Evolutionary conservation across 1,284 basidiomycete species (phyloP), one percentile per base, ranked within the genome.

Genomic region (Irpex rosettiformis): DNA sequence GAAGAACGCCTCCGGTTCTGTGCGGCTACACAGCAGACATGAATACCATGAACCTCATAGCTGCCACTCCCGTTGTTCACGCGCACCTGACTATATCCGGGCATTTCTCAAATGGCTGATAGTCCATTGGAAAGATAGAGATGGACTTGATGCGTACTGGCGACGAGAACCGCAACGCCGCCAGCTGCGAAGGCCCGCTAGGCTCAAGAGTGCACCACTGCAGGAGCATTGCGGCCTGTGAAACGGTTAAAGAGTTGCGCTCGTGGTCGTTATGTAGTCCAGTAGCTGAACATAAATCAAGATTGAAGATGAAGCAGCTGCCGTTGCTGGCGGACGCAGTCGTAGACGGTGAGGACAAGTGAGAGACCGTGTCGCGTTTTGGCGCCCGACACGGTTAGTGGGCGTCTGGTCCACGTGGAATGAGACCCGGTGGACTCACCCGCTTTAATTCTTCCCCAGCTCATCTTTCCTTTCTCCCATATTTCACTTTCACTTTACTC

Each of bases 161-260:
- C 2, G 76, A 74, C 2, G 80, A 72, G 70, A 89, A 91, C 24
- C 87, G 79, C 37, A 90, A 74, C 3, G 88, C 86, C 52, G 86
- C 84, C 16, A 90, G 70, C 60, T 78, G 77, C 2, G 80, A 82
- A 1, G 79, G 73, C 5, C 81, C 82, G 42, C 81, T 72, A 0
- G 88, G 87, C 27, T 77, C 71, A 58, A 91, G 72, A n/a, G 79
- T 83, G 45, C 80, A 84, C 84, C 85, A 91, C 65, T 87, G 83
- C 62, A 91, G 72, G 22, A 89, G 74, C 62, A 78, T 75, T 75
- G 77, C 81, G 33, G 13, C 13, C 24, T 22, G n/a, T n/a, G n/a
- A n/a, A n/a, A n/a, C n/a, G n/a, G n/a, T n/a, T 40, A 33, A n/a
- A n/a, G n/a, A n/a, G n/a, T n/a, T n/a, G n/a, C n/a, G n/a, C n/a